phyloP scores from a whole-genome alignment of 1,139 yeast species.

The Suhomyces bolitotheri region DNA sequence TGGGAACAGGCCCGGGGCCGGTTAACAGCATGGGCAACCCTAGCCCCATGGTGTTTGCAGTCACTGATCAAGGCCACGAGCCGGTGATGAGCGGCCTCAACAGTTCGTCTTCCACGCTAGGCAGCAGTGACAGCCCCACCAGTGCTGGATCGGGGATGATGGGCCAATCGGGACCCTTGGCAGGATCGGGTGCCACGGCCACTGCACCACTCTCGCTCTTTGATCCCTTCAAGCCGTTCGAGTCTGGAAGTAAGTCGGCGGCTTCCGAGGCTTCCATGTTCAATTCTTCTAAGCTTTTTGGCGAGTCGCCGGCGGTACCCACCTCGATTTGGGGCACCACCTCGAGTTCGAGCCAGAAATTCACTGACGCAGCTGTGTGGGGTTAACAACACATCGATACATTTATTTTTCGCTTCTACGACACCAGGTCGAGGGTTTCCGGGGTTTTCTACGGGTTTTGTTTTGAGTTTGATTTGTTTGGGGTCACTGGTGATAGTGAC shows the following conservation, averaged over 20 bases:
- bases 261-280: background rate
- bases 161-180: background rate
- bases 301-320: conserved; percentile 4
- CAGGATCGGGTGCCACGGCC: background rate
- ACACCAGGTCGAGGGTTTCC: conserved; percentile 2
- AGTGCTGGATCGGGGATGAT: background rate
- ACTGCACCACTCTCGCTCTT: conserved; percentile 11
- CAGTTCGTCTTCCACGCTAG: conserved; percentile 7
- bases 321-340: conserved; percentile 15
- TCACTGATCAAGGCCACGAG: conserved; percentile 7
- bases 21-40: background rate
- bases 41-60: background rate
- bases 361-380: conserved; percentile 24
- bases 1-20: background rate
- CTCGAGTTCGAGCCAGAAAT: conserved; percentile 5
- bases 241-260: background rate
- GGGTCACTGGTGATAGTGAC: too few species aligned
- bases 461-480: conserved; percentile 7
- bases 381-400: too few species aligned
- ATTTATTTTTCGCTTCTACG: conserved; percentile 5
- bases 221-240: conserved; percentile 27
- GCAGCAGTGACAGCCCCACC: conserved; percentile 4
- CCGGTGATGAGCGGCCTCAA: conserved; percentile 10
- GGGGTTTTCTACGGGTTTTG: conserved; percentile 5
- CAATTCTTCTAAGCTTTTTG: conserved; percentile 5